Base-by-base conservation (phyloP, 2,329 filamentous ascomycete genomes). In the Cordyceps cicadae region DNA sequence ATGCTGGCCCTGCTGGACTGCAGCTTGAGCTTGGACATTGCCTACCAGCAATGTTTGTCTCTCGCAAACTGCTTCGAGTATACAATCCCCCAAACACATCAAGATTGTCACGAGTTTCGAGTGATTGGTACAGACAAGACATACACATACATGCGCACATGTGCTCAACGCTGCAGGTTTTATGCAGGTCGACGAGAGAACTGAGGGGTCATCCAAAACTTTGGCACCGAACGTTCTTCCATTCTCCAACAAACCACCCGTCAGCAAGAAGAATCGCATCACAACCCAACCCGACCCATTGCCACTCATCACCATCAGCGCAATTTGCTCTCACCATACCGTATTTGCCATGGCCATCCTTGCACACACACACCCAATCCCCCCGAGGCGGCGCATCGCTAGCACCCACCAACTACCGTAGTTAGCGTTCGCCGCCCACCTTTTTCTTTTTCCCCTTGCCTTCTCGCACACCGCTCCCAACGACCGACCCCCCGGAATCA, bases 401-500 rank as follows among this genome's bases (percentile, higher is more conserved):
- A 56, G 29, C 41, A 34, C 26, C 41, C 19, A 24, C 29, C 24
- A 24, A 24, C 24, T 24, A 24, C 24, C 24, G 24, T 24, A 24
- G 24, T 24, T 56, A 37, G 54, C 54, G 39, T 57, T 51, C 8
- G 37, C n/a, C 8, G 37, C n/a, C 48, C 48, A 24, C 54, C 49
- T 50, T 54, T 43, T 51, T 26, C 41, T 37, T n/a, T 32, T 1
- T n/a, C n/a, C n/a, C n/a, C n/a, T 45, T 24, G 2, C 24, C 24
- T 24, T 39, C 29, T 19, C 46, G 60, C 60, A 62, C 60, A 62
- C 60, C 60, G 60, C 60, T 62, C 60, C 60, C 60, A 62, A 54
- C 49, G 32, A 62, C 48, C 50, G 24, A 24, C 24, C 24, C 24
- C 24, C 37, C 48, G 60, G 49, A 62, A 39, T 49, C 46, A 54